Conservation (phyloP, 1,284 basidiomycete genomes). For the Boletus smithii region DNA sequence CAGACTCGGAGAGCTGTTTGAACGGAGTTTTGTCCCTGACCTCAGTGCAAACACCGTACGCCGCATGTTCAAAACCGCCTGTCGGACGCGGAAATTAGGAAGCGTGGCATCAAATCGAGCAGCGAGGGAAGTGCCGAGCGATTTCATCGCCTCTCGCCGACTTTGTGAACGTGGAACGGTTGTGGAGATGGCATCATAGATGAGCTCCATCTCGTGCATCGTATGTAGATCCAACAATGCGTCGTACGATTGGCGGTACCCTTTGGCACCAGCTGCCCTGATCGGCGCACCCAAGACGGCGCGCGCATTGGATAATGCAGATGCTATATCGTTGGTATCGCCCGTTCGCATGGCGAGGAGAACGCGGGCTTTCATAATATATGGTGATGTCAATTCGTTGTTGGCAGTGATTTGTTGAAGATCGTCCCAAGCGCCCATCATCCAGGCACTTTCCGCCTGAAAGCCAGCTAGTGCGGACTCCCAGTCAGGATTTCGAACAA, state of each 20-base stretch:
- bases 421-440: conserved; percentile 90
- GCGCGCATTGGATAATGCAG: conserved; percentile 68
- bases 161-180: conserved; percentile 39
- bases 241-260: conserved; percentile 87
- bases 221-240: conserved; percentile 85
- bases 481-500: conserved; percentile 88
- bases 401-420: conserved; percentile 62
- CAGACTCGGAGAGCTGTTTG: conserved; percentile 1
- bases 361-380: conserved; percentile 78
- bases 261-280: conserved; percentile 72
- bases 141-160: conserved; percentile 28
- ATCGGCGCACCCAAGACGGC: conserved; percentile 78
- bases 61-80: conserved; percentile 88
- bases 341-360: conserved; percentile 76
- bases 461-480: conserved; percentile 75
- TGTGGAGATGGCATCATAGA: conserved; percentile 49
- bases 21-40: conserved; percentile 40
- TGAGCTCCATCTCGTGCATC: conserved; percentile 84
- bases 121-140: conserved; percentile 38
- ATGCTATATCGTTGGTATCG: conserved; percentile 43
- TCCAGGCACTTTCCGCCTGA: conserved; percentile 93
- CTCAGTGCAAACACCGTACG: conserved; percentile 79
- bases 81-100: conserved; percentile 89
- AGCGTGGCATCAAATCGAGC: conserved; percentile 76
- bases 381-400: conserved; percentile 50